phyloP scores from a whole-genome alignment of 371 early-diverging fungal species.

The Zychaea mexicana region DNA sequence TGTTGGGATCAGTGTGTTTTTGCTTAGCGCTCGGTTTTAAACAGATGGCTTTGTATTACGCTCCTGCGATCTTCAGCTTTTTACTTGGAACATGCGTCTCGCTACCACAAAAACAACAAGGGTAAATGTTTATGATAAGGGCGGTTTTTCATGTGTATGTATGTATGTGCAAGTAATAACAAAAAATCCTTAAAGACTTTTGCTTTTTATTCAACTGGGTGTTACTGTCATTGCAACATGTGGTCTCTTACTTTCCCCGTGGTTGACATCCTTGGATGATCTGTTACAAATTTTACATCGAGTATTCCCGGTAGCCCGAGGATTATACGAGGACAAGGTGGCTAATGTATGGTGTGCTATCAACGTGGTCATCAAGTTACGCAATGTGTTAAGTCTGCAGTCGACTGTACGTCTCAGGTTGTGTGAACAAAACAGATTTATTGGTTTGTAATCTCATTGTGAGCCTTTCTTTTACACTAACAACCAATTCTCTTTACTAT shows the following conservation, averaged over 20 bases:
- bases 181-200: conserved; percentile 25
- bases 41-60: conserved; percentile 95
- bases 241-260: conserved; percentile 69
- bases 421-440: too few relatives aligned
- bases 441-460: not conserved
- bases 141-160: too few relatives aligned
- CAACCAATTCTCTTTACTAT: too few relatives aligned
- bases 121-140: conserved; percentile 20
- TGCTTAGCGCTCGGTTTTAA: conserved; percentile 86
- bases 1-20: conserved; percentile 79
- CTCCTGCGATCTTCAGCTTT: conserved; percentile 87
- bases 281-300: conserved; percentile 80
- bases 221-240: conserved; percentile 74
- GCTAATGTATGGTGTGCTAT: conserved; percentile 96
- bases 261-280: conserved; percentile 62
- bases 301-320: conserved; percentile 92
- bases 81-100: conserved; percentile 78
- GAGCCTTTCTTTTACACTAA: too few relatives aligned
- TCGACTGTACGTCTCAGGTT: conserved; percentile 75
- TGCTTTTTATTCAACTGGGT: conserved; percentile 76
- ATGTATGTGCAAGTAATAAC: not conserved
- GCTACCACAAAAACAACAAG: conserved; percentile 33
- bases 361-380: conserved; percentile 82
- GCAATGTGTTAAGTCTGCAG: conserved; percentile 60
- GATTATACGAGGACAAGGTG: conserved; percentile 97